Percentiles rank a stretch among this genome's conserved stretches.
phyloP scores from a whole-genome alignment of 768 basidiomycete species.

The Rhodotorula taiwanensis region DNA sequence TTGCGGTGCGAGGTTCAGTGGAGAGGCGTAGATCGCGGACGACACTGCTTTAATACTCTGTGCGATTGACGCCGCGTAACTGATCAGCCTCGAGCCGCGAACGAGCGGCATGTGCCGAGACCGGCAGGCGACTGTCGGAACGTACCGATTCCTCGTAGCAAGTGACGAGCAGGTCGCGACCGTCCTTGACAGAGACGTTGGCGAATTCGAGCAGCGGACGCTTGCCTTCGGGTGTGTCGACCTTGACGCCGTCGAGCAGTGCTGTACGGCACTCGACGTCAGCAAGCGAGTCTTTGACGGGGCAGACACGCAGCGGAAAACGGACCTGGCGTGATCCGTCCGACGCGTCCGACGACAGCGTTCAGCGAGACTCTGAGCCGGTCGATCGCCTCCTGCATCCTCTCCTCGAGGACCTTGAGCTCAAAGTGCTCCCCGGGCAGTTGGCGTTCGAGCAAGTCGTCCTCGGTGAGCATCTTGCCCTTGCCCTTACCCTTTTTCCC shows the following conservation, averaged over 20 bases:
- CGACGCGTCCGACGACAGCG: conserved; percentile 31
- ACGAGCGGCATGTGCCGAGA: too few relatives aligned
- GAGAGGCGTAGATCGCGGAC: conserved; percentile 33
- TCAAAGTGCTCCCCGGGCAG: conserved; percentile 30
- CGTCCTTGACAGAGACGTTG: conserved; percentile 30
- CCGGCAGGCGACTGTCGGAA: too few relatives aligned
- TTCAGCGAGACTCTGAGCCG: conserved; percentile 27
- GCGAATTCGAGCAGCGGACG: conserved; percentile 33
- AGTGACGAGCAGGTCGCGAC: conserved; percentile 31
- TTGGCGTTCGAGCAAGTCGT: conserved; percentile 24
- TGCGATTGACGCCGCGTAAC: too few relatives aligned
- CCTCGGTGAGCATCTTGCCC: conserved; percentile 20
- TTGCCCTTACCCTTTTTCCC: conserved; percentile 29
- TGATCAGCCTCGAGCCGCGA: too few relatives aligned
- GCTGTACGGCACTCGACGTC: not conserved
- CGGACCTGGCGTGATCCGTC: conserved; percentile 26
- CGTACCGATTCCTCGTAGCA: conserved; percentile 32
- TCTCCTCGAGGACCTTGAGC: conserved; percentile 9
- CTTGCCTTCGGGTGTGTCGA: conserved; percentile 28
- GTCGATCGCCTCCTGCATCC: conserved; percentile 21
- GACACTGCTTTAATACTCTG: conserved; percentile 29
- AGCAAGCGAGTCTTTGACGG: not conserved
- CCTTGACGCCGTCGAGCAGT: conserved; percentile 22
- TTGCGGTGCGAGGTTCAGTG: conserved; percentile 29
- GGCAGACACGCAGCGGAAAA: too few relatives aligned